Evolutionary conservation across 805 yeast genomes (phyloP), one percentile per base, ranked within the genome.

Genomic region (Hanseniaspora osmophila): DNA sequence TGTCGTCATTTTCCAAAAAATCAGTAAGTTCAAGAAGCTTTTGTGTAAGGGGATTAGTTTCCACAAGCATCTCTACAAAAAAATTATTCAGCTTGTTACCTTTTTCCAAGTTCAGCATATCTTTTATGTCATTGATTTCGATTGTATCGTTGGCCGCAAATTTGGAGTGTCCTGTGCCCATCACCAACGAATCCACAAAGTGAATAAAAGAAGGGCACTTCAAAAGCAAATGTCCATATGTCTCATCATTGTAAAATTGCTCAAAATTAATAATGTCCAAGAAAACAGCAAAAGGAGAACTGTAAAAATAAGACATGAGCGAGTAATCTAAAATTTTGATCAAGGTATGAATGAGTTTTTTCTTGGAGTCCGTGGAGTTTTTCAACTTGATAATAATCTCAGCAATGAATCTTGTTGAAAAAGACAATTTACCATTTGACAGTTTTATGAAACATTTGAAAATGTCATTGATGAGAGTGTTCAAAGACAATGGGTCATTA

Each of bases 201-300:
- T 54, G 54, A 63, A 60, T 59, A 42, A 57, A 61, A 0, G 65
- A 59, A 6, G 63, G 63, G 44, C 65, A 61, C 44, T 53, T 58
- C 2, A 52, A 46, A 2, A 61, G 47, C 43, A 55, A 46, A 17
- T 53, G 47, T 11, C 58, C 48, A 47, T 61, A 60, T 10, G 51
- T 48, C n/a, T 56, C 60, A 39, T 55, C 52, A 7, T 22, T 22
- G 27, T 60, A 44, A 41, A 47, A 50, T 5, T 13, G 16, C 30
- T 50, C 55, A n/a, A 56, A 51, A 44, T 61, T 61, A 10, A 56
- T 58, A 9, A 62, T 63, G 41, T 61, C 65, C 44, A 61, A 59
- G 46, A 61, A 61, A 6, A 60, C 56, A 1, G 64, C 59, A 45
- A 60, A 61, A 9, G 65, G 62, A 44, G 58, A 60, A 35, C 57